A percentile compares a stretch with the other conserved stretches of the same genome.
Conservation (phyloP, 805 yeast genomes). For the Schizosaccharomyces cryophilus region DNA sequence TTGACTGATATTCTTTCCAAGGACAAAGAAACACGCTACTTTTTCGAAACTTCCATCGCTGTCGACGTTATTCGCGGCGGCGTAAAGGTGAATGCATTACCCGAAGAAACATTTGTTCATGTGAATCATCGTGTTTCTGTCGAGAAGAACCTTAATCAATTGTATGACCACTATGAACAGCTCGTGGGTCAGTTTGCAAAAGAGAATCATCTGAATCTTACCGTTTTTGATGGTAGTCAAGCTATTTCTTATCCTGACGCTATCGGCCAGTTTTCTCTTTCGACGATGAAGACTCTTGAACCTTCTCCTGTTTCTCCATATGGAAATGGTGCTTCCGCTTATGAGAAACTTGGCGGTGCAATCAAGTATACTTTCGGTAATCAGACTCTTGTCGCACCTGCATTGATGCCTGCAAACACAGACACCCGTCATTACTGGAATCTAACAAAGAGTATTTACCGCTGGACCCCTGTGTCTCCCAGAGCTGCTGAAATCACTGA, state of each 20-base stretch:
- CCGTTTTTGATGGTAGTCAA: slow-evolving; percentile 9
- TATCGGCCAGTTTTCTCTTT: slow-evolving; percentile 13
- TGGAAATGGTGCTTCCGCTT: slow-evolving; percentile 17
- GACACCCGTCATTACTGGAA: slow-evolving; percentile 46
- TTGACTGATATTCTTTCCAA: slow-evolving; percentile 7
- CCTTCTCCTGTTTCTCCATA: slow-evolving; percentile 32
- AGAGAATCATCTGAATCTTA: slow-evolving; percentile 25
- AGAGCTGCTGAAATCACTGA: slow-evolving; percentile 11
- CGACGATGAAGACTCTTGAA: slow-evolving; percentile 13
- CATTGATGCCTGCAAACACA: slow-evolving; percentile 43
- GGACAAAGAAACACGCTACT: slow-evolving; percentile 14
- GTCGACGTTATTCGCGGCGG: slow-evolving; percentile 48
- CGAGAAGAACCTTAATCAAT: slow-evolving; percentile 26
- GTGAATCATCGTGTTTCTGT: slow-evolving; percentile 43
- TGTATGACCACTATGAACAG: slow-evolving; percentile 17
- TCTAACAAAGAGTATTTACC: slow-evolving; percentile 33
- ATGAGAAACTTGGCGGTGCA: slow-evolving; percentile 38
- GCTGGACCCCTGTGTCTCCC: slow-evolving; percentile 28
- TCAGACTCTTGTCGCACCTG: slow-evolving; percentile 24
- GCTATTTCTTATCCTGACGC: slow-evolving; percentile 1
- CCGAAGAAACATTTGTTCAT: slow-evolving; percentile 30
- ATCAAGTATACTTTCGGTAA: slow-evolving; percentile 39
- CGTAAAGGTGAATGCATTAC: slow-evolving; percentile 50
- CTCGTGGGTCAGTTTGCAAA: slow-evolving; percentile 22
- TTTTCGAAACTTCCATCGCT: slow-evolving; percentile 41